Evolutionary conservation across 495 filamentous ascomycete species (phyloP).

Genomic region (Lophiostoma macrostomum): DNA sequence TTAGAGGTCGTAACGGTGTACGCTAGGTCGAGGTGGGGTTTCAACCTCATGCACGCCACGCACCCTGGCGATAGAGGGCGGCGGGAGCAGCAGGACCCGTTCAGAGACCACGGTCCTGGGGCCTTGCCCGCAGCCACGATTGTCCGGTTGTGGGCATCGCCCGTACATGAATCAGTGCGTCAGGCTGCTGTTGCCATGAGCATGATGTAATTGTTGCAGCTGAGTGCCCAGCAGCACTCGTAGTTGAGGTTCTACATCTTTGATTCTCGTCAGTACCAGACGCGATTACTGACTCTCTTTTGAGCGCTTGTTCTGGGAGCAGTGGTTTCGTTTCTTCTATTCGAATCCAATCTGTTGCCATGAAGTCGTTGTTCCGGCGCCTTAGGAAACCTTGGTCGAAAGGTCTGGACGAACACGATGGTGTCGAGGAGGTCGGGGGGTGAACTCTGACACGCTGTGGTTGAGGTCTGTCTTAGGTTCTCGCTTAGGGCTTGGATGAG

Average conservation of each 20-base stretch:
- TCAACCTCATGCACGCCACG: slow-evolving; percentile 34
- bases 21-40: slow-evolving; percentile 34
- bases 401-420: slow-evolving; percentile 6
- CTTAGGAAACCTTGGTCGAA: slow-evolving; percentile 3
- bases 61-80: slow-evolving; percentile 9
- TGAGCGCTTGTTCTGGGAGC: slow-evolving; percentile 12
- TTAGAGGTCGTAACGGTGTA: slow-evolving; percentile 15
- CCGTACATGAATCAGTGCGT: neutral
- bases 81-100: slow-evolving; percentile 26
- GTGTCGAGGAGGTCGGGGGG: slow-evolving; percentile 23
- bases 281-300: no score
- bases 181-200: neutral
- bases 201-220: no score
- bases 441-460: slow-evolving; percentile 27
- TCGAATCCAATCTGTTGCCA: neutral
- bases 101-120: slow-evolving; percentile 10
- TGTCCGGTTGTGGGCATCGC: slow-evolving; percentile 9
- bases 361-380: slow-evolving; percentile 12
- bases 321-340: slow-evolving; percentile 21
- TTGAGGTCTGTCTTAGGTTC: slow-evolving; percentile 22
- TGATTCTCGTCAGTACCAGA: no score
- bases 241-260: no score
- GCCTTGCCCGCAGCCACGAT: slow-evolving; percentile 15
- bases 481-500: slow-evolving; percentile 33
- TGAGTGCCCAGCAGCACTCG: no score